Evolutionary conservation across 169 alveolate species (phyloP).

Genomic region (Plasmodium vinckei): DNA sequence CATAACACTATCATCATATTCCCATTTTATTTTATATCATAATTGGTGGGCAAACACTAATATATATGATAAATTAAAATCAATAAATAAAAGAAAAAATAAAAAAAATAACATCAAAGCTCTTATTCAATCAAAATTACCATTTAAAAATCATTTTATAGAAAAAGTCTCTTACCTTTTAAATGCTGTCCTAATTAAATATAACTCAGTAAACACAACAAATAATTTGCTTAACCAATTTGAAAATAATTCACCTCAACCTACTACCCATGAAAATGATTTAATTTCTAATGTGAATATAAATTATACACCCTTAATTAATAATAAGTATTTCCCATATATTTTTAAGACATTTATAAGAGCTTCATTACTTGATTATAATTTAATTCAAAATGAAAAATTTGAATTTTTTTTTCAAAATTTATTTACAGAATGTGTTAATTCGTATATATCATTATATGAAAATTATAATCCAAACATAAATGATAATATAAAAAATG

Average conservation of each 20-base stretch:
- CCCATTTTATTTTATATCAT: constrained; percentile 29
- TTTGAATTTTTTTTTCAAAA: constrained; percentile 15
- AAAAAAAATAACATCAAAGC: constrained; percentile 15
- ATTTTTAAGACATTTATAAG: constrained; percentile 37
- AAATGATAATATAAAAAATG: neutral
- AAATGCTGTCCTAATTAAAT: constrained; percentile 1
- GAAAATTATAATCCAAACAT: neutral
- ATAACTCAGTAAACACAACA: neutral
- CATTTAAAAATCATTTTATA: constrained; percentile 21
- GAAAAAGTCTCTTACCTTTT: constrained; percentile 55
- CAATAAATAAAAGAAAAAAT: neutral
- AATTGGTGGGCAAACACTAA: constrained; percentile 71
- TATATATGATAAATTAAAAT: constrained; percentile 23
- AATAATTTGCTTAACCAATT: too few relatives aligned
- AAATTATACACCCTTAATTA: neutral
- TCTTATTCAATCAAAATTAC: constrained; percentile 26
- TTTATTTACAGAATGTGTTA: constrained; percentile 13
- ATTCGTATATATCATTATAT: constrained; percentile 18
- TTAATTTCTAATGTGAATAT: too few relatives aligned
- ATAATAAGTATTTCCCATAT: constrained; percentile 32
- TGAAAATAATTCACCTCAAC: too few relatives aligned
- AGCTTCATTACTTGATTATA: neutral
- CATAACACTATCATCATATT: constrained; percentile 22
- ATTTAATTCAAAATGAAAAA: neutral
- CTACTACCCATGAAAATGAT: too few relatives aligned